These are phyloP conservation scores for Ilex aquifolium DNA, from an alignment of 257 asterid genomes.

Conservation along the genomic window DNA sequence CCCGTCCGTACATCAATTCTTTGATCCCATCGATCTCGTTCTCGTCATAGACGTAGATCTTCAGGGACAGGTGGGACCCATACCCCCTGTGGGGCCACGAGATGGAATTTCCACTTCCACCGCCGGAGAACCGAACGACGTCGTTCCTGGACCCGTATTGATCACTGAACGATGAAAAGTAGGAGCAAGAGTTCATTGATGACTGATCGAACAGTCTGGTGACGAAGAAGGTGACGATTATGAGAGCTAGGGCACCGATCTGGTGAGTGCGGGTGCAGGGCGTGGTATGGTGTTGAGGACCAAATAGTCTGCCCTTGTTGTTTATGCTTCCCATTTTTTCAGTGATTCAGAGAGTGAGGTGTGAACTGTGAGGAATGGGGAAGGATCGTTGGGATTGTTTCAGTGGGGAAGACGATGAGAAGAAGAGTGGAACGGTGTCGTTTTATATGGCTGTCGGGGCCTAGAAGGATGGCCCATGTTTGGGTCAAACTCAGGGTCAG, in stretches of 20 bases:
- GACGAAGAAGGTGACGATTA: conserved; percentile 68
- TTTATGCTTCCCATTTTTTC: conserved; percentile 13
- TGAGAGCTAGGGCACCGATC: conserved; percentile 71
- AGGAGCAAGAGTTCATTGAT: conserved; percentile 23
- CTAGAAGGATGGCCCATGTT: no score
- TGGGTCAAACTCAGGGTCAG: no score
- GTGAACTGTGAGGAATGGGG: conserved; percentile 8
- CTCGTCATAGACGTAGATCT: conserved; percentile 85
- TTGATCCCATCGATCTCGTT: conserved; percentile 72
- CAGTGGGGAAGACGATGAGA: neutral
- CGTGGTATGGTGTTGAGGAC: conserved; percentile 22
- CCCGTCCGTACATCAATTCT: conserved; percentile 68
- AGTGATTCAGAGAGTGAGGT: conserved; percentile 18
- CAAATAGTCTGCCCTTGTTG: conserved; percentile 9
- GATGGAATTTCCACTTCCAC: conserved; percentile 15
- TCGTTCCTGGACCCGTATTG: conserved; percentile 9
- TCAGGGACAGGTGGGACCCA: conserved; percentile 44
- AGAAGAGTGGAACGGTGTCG: neutral
- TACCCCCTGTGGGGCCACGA: conserved; percentile 44
- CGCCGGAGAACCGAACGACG: conserved; percentile 20
- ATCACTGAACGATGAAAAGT: neutral
- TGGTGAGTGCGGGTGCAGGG: conserved; percentile 67
- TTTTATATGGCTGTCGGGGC: no score
- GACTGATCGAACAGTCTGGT: conserved; percentile 68
- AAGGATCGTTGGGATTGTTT: no score